These are phyloP conservation scores for Leccinum uliginosum DNA, from an alignment of 768 basidiomycete species.

Conservation along the genomic window DNA sequence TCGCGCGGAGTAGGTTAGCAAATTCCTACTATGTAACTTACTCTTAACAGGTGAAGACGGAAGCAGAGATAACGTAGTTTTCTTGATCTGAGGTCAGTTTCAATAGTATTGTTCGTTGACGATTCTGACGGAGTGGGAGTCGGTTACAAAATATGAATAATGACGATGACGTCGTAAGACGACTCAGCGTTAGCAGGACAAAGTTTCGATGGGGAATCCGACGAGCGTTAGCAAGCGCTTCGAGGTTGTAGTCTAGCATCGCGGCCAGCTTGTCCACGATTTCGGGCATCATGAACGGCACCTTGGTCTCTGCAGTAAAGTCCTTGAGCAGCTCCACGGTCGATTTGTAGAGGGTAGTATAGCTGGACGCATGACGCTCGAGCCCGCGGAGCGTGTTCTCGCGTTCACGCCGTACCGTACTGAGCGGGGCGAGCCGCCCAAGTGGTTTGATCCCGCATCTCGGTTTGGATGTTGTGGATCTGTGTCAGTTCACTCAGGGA, in stretches of 20 bases:
- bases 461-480: conserved; percentile 79
- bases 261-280: conserved; percentile 94
- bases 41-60: too few relatives aligned
- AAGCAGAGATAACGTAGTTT: too few relatives aligned
- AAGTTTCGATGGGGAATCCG: too few relatives aligned
- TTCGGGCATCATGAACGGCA: conserved; percentile 93
- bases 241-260: conserved; percentile 93
- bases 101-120: too few relatives aligned
- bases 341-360: conserved; percentile 80
- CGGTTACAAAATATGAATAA: too few relatives aligned
- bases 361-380: conserved; percentile 81
- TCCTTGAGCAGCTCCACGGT: conserved; percentile 89
- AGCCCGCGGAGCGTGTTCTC: conserved; percentile 72
- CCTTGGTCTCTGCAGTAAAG: conserved; percentile 88
- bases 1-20: too few relatives aligned
- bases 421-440: conserved; percentile 67
- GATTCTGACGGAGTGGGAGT: too few relatives aligned
- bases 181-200: too few relatives aligned
- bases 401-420: conserved; percentile 82
- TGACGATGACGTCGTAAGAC: too few relatives aligned
- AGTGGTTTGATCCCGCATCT: conserved; percentile 70
- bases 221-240: too few relatives aligned
- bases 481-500: conserved; percentile 85
- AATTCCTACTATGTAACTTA: too few relatives aligned
- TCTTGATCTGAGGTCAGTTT: too few relatives aligned